phyloP scores from a whole-genome alignment of 768 basidiomycete genomes.

The Russula abietina region DNA sequence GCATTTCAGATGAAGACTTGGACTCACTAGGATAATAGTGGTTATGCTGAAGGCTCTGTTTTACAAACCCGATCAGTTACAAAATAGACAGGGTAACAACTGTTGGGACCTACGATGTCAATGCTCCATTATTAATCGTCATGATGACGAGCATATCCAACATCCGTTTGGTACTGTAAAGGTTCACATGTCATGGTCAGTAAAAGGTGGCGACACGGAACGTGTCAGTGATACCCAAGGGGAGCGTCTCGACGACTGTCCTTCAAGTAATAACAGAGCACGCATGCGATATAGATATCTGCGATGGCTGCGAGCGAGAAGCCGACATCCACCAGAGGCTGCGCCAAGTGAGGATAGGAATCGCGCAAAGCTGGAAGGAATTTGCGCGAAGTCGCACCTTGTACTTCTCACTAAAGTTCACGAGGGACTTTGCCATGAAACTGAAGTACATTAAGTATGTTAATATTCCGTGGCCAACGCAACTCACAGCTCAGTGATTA shows the following conservation, averaged over 20 bases:
- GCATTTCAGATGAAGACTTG: not conserved
- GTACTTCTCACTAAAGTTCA: not conserved
- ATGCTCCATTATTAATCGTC: slow-evolving; percentile 3
- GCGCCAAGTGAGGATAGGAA: not conserved
- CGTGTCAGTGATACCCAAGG: slow-evolving; percentile 1
- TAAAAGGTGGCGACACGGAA: not conserved
- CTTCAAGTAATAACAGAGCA: slow-evolving; percentile 4
- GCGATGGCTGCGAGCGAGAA: not conserved
- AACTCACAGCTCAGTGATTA: not conserved
- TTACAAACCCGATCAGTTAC: not conserved
- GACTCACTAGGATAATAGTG: not conserved
- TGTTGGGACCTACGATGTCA: not conserved
- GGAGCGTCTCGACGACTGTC: not conserved
- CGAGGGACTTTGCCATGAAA: not conserved
- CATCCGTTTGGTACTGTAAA: slow-evolving; percentile 2
- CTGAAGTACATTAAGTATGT: not conserved
- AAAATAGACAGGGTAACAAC: not conserved
- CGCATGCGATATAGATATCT: slow-evolving; percentile 1
- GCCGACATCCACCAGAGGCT: not conserved
- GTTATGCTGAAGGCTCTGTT: not conserved
- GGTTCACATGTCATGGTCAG: not conserved
- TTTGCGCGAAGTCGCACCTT: not conserved
- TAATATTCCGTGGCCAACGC: not conserved
- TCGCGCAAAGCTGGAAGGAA: not conserved
- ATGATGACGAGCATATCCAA: not conserved